Evolutionary conservation across 2,329 filamentous ascomycete species (phyloP).

Genomic region (Aspergillus brasiliensis): DNA sequence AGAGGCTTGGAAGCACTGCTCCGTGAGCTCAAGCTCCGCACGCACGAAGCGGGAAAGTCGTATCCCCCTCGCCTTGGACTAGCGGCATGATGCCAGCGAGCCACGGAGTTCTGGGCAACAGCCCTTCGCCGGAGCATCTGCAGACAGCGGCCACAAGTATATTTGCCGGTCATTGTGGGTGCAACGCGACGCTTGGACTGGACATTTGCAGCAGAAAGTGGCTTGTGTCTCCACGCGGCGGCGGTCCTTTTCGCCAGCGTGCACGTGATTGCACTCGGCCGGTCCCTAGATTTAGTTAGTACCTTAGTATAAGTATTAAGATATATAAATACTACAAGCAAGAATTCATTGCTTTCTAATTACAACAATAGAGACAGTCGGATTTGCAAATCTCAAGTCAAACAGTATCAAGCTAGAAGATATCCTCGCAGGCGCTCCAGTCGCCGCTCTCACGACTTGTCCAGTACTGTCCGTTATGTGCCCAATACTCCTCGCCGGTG

Average conservation of each 20-base stretch:
- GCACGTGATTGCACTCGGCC: constrained; percentile 3
- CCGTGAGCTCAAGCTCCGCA: constrained; percentile 32
- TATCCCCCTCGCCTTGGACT: constrained; percentile 27
- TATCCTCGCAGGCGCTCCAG: constrained; percentile 76
- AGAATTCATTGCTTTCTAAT: too few species aligned
- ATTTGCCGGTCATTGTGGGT: constrained; percentile 41
- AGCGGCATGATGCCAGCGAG: constrained; percentile 27
- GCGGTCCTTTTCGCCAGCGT: background rate
- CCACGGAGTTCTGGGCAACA: constrained; percentile 23
- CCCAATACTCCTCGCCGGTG: constrained; percentile 89
- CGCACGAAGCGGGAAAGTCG: constrained; percentile 26
- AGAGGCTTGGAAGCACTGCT: constrained; percentile 25
- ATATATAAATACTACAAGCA: too few species aligned
- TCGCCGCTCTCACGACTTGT: constrained; percentile 59
- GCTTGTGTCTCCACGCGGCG: background rate
- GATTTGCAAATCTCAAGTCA: background rate
- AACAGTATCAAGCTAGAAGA: constrained; percentile 54
- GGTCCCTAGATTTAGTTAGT: background rate
- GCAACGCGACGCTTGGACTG: background rate
- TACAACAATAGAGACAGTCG: too few species aligned
- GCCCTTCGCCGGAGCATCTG: constrained; percentile 38
- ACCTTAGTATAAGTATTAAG: background rate
- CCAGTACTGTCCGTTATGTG: constrained; percentile 90
- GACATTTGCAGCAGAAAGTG: background rate
- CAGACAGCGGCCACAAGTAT: constrained; percentile 45